These are phyloP conservation scores for Ophiostoma ulmi DNA, from an alignment of 2,329 filamentous ascomycete species.

Conservation along the genomic window DNA sequence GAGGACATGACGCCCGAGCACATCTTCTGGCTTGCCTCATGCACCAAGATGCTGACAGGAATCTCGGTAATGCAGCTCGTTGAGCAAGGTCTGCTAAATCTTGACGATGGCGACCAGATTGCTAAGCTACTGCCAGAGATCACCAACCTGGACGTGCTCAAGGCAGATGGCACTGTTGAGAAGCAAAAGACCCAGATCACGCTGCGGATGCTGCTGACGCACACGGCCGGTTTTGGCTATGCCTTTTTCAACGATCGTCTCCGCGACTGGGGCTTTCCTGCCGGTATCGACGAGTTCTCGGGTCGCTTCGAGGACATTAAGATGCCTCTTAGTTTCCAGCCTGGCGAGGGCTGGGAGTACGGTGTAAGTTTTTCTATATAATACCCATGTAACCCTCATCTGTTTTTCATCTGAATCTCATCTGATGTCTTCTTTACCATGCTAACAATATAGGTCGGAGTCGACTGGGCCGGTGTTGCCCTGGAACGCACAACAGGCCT, in stretches of 20 bases:
- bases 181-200: constrained; percentile 49
- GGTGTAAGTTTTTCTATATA: constrained; percentile 34
- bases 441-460: constrained; percentile 37
- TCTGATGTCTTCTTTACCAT: constrained; percentile 35
- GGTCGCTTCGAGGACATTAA: constrained; percentile 43
- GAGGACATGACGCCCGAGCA: constrained; percentile 56
- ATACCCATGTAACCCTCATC: too few species aligned
- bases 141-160: constrained; percentile 43
- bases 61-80: constrained; percentile 55
- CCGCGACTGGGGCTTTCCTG: constrained; percentile 44
- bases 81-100: constrained; percentile 43
- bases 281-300: constrained; percentile 54
- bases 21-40: constrained; percentile 56
- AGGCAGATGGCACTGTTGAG: constrained; percentile 36
- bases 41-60: constrained; percentile 51
- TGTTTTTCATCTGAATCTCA: too few species aligned
- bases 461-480: constrained; percentile 47
- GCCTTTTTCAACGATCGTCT: constrained; percentile 49
- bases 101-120: constrained; percentile 46
- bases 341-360: constrained; percentile 48
- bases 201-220: constrained; percentile 52
- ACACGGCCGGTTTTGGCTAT: constrained; percentile 55
- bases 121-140: constrained; percentile 49
- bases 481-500: constrained; percentile 41
- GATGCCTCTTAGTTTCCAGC: constrained; percentile 42